Evolutionary conservation across 129 eudicot species (phyloP).

Genomic region (Arctium minus): DNA sequence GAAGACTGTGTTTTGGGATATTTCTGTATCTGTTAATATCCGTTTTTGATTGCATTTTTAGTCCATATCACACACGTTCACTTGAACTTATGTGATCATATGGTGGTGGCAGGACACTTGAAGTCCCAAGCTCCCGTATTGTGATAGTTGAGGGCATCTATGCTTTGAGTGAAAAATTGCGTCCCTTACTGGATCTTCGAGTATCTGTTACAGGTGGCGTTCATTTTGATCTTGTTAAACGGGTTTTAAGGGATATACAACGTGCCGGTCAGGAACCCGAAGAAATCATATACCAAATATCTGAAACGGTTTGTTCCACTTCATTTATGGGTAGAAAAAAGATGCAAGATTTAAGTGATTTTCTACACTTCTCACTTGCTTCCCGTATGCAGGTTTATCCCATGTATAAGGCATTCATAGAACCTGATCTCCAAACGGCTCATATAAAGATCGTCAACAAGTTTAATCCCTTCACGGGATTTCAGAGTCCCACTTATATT

Average conservation of each 20-base stretch:
- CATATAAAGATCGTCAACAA: conserved; percentile 87
- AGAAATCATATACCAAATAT: conserved; percentile 94
- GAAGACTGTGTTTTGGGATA: background rate
- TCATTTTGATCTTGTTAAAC: conserved; percentile 95
- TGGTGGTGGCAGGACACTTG: conserved; percentile 68
- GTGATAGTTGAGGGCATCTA: conserved; percentile 94
- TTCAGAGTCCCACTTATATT: conserved; percentile 86
- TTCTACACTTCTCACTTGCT: background rate
- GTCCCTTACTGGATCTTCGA: conserved; percentile 92
- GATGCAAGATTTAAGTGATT: background rate
- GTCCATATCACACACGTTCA: conserved; percentile 3
- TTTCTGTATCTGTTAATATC: background rate
- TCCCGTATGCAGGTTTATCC: conserved; percentile 71
- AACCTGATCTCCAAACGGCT: conserved; percentile 94
- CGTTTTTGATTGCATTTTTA: background rate
- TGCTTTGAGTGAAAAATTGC: conserved; percentile 84
- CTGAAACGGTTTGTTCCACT: conserved; percentile 75
- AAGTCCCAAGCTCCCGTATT: conserved; percentile 85
- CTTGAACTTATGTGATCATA: conserved; percentile 3
- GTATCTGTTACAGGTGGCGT: conserved; percentile 98
- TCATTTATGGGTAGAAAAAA: background rate
- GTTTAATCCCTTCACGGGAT: conserved; percentile 94
- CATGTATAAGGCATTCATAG: conserved; percentile 98
- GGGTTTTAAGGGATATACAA: conserved; percentile 95
- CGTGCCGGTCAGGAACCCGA: conserved; percentile 99